Percentiles rank a stretch among this genome's conserved stretches.
These are phyloP conservation scores for Thymus mandschuricus DNA, from an alignment of 257 asterid genomes.

Conservation along the genomic window DNA sequence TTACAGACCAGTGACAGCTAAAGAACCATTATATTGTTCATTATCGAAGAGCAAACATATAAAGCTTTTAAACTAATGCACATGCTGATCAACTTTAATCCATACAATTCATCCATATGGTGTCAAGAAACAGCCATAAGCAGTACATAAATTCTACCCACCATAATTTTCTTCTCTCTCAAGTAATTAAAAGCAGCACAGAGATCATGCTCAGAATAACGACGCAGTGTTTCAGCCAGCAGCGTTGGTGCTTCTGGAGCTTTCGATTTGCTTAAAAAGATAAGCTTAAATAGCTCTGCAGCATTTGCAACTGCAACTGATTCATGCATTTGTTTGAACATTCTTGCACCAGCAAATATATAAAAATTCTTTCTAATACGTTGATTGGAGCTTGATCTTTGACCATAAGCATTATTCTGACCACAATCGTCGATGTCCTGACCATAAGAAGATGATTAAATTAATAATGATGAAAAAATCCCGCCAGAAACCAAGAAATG, in stretches of 20 bases:
- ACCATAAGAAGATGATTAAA: slow-evolving; percentile 36
- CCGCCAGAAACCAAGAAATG: slow-evolving; percentile 27
- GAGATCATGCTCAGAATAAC: slow-evolving; percentile 95
- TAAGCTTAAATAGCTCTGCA: slow-evolving; percentile 87
- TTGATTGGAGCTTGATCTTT: slow-evolving; percentile 51
- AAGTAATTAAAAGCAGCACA: slow-evolving; percentile 91
- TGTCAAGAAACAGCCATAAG: slow-evolving; percentile 9
- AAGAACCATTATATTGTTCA: slow-evolving; percentile 25
- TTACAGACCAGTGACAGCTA: not conserved
- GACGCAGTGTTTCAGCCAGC: slow-evolving; percentile 90
- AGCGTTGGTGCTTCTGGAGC: slow-evolving; percentile 70
- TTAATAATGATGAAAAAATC: slow-evolving; percentile 34
- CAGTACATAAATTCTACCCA: slow-evolving; percentile 40
- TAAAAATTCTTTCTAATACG: slow-evolving; percentile 57
- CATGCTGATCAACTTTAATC: not conserved
- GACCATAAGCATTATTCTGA: slow-evolving; percentile 52
- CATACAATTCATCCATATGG: slow-evolving; percentile 9
- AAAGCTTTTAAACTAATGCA: not conserved
- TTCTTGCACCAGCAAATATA: slow-evolving; percentile 44
- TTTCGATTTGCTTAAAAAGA: slow-evolving; percentile 77
- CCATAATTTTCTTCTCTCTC: slow-evolving; percentile 89
- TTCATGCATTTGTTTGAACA: slow-evolving; percentile 56
- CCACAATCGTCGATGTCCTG: slow-evolving; percentile 48
- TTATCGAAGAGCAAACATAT: slow-evolving; percentile 14
- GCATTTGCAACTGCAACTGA: slow-evolving; percentile 97